Base-by-base conservation (phyloP, 441 rosid species). In the Populus hybrid region DNA sequence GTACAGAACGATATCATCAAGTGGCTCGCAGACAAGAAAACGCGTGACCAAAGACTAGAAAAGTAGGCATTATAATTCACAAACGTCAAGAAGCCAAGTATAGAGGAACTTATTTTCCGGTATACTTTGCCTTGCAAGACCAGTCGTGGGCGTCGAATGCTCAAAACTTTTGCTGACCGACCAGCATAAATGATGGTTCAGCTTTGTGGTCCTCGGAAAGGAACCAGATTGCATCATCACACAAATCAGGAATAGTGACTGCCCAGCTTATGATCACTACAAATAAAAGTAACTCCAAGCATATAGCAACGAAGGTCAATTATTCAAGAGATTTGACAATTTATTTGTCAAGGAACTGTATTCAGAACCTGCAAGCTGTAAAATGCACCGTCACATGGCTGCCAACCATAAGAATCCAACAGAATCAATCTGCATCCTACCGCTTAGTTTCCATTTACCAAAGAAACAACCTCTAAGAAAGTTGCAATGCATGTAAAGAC, bases 21-120 rank as follows among this genome's bases (percentile, higher is more conserved):
- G 32, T 68, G 32, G 66, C 14, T 70, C 57, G 69, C 63, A 16
- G 78, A 74, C 36, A 71, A 6, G 34, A 67, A 74, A 23, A 67
- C 10, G 50, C 50, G 72, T 38, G 63, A 34, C 24, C 24, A 28
- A 38, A 71, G 6, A 5, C 73, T 5, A 18, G 61, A 5, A 53
- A 1, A 50, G 8, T 14, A 36, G 64, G 34, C 35, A 46, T 16
- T 72, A 12, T 66, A 1, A 5, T 69, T 42, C 67, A 20, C 67
- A 53, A 59, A 34, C 67, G 63, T 53, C 76, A n/a, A 40, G 34
- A 23, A 28, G 5, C 36, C 59, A 50, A 73, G 26, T 28, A 42
- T 30, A 50, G 16, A 4, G 18, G 35, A 21, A 24, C 12, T 69
- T 30, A 8, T 26, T 30, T 35, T 6, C 35, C 20, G 42, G 16